Evolutionary conservation across 163 green algal species (phyloP), one percentile per base, ranked within the genome.

Genomic region (Scenedesmus sp.): DNA sequence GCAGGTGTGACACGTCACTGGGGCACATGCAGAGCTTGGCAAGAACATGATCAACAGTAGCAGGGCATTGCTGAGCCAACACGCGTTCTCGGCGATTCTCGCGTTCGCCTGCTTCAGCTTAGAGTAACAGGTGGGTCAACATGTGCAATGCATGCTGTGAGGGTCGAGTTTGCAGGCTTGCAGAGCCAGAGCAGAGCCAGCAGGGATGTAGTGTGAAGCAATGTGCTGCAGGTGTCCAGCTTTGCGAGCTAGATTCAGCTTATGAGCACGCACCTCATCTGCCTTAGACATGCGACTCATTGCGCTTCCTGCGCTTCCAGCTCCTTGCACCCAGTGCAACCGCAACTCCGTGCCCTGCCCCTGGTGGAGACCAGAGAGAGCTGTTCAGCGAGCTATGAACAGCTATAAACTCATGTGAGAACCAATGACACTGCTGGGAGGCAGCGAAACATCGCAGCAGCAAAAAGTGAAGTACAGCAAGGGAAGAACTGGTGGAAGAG

Each of bases 211-310:
- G 22, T 26, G 56, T 70, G 22, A n/a, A 70, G 56, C 56, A 70
- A 9, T 76, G 3, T 40, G 26, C 30, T 76, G 65, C 65, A 76
- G 30, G 4, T 30, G 30, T 40, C 9, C 65, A 37, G 65, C 65
- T 40, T 76, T 30, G 2, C 35, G 9, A 37, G 30, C 65, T 76
- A 33, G 20, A n/a, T 20, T 46, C 51, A 33, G 30, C 12, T 40
- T 35, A 35, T 40, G 20, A 30, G 18, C 13, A 59, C 51, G 40
- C 53, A 88, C 83, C 83, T 88, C 83, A 78, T 88, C 83, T 79
- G 83, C 83, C 20, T 88, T 88, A 35, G 53, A 80, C 3, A 88
- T 35, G 18, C 83, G 83, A 49, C 83, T 88, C 83, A 88, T 88
- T 37, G 49, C 81, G 65, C 30, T 40, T 76, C 6, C 30, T 76